A percentile compares a stretch with the other conserved stretches of the same genome.
These are phyloP conservation scores for Hanseniaspora thailandica DNA, from an alignment of 805 yeast genomes.

Conservation along the genomic window DNA sequence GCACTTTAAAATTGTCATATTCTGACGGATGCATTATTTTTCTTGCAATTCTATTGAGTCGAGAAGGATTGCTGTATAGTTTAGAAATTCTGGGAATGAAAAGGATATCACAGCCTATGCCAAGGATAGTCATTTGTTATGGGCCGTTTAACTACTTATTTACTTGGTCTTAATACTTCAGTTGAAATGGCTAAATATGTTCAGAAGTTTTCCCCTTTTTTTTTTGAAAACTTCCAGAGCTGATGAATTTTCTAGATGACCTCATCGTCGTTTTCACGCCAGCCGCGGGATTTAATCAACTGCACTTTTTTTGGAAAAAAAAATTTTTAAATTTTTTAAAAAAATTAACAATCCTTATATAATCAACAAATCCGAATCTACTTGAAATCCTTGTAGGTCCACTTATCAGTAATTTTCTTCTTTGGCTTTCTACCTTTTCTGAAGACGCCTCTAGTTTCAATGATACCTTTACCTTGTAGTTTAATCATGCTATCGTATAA, in stretches of 20 bases:
- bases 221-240: no score
- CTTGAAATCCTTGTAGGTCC: conserved; percentile 84
- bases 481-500: conserved; percentile 70
- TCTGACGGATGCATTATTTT: conserved; percentile 7
- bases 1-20: background rate
- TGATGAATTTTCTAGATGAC: no score
- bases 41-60: background rate
- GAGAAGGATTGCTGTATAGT: background rate
- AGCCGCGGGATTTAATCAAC: background rate
- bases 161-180: no score
- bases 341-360: background rate
- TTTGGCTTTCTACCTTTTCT: conserved; percentile 55
- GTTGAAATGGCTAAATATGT: no score
- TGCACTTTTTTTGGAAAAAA: no score
- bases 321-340: background rate
- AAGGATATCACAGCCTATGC: conserved; percentile 7
- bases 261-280: no score
- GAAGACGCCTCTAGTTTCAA: conserved; percentile 67
- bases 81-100: conserved; percentile 4
- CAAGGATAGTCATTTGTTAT: conserved; percentile 7
- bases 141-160: no score
- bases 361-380: conserved; percentile 24
- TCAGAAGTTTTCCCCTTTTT: no score
- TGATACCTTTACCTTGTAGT: conserved; percentile 72
- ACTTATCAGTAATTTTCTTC: conserved; percentile 75